These are phyloP conservation scores for Cephaloascus fragrans DNA, from an alignment of 805 yeast genomes.

Conservation along the genomic window DNA sequence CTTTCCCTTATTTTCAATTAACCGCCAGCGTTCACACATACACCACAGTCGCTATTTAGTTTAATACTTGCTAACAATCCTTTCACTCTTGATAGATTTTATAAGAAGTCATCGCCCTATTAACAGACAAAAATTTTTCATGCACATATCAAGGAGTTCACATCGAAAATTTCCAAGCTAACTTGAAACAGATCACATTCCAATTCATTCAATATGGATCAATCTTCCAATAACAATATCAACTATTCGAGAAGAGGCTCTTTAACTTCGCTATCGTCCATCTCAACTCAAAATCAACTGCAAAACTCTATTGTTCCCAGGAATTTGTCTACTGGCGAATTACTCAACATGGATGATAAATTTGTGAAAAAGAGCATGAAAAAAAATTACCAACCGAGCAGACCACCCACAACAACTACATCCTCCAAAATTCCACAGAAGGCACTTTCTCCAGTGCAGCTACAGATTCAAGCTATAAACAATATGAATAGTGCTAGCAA, in stretches of 20 bases:
- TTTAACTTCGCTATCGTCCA: conserved; percentile 16
- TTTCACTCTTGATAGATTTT: too few species aligned
- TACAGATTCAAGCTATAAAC: not conserved
- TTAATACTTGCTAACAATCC: too few species aligned
- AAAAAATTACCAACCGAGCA: conserved; percentile 7
- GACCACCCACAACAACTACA: not conserved
- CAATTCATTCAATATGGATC: not conserved
- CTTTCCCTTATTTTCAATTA: too few species aligned
- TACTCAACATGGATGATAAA: conserved; percentile 25
- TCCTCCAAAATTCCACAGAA: not conserved
- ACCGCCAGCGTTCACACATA: too few species aligned
- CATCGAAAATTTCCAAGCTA: too few species aligned
- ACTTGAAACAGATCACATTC: too few species aligned
- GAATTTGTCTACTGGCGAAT: conserved; percentile 26
- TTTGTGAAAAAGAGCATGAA: conserved; percentile 28
- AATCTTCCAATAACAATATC: not conserved
- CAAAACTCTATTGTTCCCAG: conserved; percentile 13
- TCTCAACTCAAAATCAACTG: conserved; percentile 1
- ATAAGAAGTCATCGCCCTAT: too few species aligned
- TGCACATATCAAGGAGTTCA: too few species aligned
- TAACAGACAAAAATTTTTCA: too few species aligned
- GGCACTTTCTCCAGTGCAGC: not conserved
- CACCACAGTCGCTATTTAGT: too few species aligned
- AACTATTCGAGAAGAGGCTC: conserved; percentile 20
- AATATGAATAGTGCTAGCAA: not conserved